These are phyloP conservation scores for Penicillium sp. DNA, from an alignment of 2,329 filamentous ascomycete species.

Conservation along the genomic window DNA sequence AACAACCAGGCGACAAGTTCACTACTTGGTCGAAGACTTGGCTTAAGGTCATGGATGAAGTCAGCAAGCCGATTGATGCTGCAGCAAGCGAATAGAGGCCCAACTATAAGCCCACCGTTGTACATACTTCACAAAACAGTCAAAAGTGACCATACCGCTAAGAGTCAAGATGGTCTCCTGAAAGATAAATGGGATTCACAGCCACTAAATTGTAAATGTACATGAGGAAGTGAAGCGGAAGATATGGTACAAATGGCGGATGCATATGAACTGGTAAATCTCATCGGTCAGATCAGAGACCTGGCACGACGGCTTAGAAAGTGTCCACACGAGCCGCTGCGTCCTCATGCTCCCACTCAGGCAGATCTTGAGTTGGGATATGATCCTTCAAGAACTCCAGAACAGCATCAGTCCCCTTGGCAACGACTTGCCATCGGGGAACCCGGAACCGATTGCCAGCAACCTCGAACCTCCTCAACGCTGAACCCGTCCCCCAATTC, in stretches of 20 bases:
- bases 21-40: constrained; percentile 70
- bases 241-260: constrained; percentile 16
- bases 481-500: constrained; percentile 48
- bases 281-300: neutral
- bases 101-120: neutral
- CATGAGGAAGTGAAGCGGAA: constrained; percentile 14
- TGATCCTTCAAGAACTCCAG: constrained; percentile 78
- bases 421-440: constrained; percentile 78
- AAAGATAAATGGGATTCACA: constrained; percentile 12
- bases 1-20: constrained; percentile 71
- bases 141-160: neutral
- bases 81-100: constrained; percentile 8
- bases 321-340: constrained; percentile 18
- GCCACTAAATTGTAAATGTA: constrained; percentile 16
- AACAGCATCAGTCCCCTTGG: constrained; percentile 83
- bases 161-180: neutral
- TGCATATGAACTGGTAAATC: neutral
- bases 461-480: constrained; percentile 70
- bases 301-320: neutral
- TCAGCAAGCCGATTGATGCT: constrained; percentile 33
- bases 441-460: constrained; percentile 86
- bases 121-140: neutral
- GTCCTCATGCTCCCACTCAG: constrained; percentile 38
- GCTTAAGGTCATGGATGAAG: constrained; percentile 48
- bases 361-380: constrained; percentile 58